A percentile compares a stretch with the other conserved stretches of the same genome.
Evolutionary conservation across 129 eudicot species (phyloP).

Genomic region (Silybum marianum): DNA sequence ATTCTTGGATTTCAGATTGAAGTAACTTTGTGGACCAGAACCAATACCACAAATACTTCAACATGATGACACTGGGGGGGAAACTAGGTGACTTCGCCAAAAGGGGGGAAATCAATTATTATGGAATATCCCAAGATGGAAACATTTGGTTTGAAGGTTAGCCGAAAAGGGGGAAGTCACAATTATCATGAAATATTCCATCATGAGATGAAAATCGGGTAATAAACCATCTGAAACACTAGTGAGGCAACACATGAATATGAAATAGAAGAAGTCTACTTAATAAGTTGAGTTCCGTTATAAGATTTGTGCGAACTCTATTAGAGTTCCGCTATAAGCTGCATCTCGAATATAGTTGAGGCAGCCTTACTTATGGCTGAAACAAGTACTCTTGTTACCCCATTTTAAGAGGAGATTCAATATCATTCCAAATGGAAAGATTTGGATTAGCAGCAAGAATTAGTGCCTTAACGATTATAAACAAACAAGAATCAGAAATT

Average conservation of each 20-base stretch:
- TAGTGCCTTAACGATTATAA: background rate
- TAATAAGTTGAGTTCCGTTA: background rate
- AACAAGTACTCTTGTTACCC: background rate
- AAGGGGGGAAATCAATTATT: background rate
- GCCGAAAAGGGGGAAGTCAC: background rate
- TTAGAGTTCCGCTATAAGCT: background rate
- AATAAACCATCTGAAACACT: conserved; percentile 1
- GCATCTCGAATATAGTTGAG: background rate
- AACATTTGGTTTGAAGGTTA: background rate
- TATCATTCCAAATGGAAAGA: background rate
- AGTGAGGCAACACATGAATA: background rate
- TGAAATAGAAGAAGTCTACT: background rate
- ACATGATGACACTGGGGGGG: conserved; percentile 1
- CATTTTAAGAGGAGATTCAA: background rate
- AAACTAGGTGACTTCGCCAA: conserved; percentile 18
- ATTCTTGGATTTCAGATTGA: background rate
- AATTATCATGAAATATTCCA: background rate
- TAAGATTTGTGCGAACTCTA: background rate
- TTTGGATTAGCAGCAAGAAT: background rate
- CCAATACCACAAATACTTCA: background rate
- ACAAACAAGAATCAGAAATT: background rate
- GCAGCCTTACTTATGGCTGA: background rate
- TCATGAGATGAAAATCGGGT: background rate
- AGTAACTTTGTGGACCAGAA: background rate
- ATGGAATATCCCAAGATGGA: conserved; percentile 19